Evolutionary conservation across 2,329 filamentous ascomycete genomes (phyloP).

Genomic region (Arachnomyces sp.): DNA sequence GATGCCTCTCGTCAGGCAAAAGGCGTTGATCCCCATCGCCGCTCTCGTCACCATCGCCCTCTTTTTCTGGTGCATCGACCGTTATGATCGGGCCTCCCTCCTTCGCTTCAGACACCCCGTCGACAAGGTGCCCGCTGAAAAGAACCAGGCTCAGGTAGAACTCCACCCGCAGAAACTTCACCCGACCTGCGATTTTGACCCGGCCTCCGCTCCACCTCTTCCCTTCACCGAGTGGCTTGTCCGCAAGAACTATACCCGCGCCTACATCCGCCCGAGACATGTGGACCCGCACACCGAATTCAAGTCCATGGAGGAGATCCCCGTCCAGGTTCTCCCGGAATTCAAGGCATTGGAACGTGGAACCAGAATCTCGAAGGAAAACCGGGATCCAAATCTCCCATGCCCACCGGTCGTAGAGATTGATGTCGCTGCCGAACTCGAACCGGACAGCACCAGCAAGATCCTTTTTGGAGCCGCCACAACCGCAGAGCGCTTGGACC

Average conservation of each 20-base stretch:
- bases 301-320: conserved; percentile 30
- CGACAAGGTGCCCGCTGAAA: conserved; percentile 18
- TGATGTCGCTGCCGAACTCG: conserved; percentile 32
- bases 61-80: conserved; percentile 35
- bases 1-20: conserved; percentile 33
- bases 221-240: conserved; percentile 35
- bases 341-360: conserved; percentile 33
- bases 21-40: conserved; percentile 31
- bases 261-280: conserved; percentile 33
- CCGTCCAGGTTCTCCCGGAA: conserved; percentile 30
- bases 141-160: conserved; percentile 16
- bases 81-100: conserved; percentile 31
- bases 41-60: conserved; percentile 31
- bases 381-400: conserved; percentile 24
- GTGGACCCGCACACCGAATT: conserved; percentile 31
- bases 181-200: conserved; percentile 28
- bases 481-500: conserved; percentile 35
- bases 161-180: conserved; percentile 14
- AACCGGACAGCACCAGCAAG: conserved; percentile 34
- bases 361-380: conserved; percentile 27
- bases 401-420: conserved; percentile 35
- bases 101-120: conserved; percentile 29
- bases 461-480: conserved; percentile 37
- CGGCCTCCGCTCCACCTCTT: conserved; percentile 26
- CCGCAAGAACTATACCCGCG: conserved; percentile 38